A percentile compares a stretch with the other conserved stretches of the same genome.
These are phyloP conservation scores for Euphrasia confusa DNA, from an alignment of 257 asterid species.

Conservation along the genomic window DNA sequence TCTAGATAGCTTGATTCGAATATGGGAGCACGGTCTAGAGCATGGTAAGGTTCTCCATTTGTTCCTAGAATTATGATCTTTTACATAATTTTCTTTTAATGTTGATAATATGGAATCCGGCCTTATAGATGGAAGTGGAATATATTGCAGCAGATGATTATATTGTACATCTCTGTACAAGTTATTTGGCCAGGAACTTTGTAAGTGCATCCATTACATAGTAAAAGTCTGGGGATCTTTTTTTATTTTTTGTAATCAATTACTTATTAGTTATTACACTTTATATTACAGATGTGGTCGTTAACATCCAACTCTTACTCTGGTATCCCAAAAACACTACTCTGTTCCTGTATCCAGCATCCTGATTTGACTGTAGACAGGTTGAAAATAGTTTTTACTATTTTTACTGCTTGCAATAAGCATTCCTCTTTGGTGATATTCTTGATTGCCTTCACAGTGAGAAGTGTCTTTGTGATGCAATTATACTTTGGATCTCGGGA, in stretches of 20 bases:
- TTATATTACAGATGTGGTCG: conserved; percentile 66
- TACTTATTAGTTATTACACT: neutral
- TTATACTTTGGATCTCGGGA: conserved; percentile 59
- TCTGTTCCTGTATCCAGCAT: conserved; percentile 51
- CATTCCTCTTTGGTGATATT: conserved; percentile 21
- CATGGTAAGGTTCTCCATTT: conserved; percentile 45
- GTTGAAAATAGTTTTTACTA: conserved; percentile 29
- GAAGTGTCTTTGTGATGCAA: conserved; percentile 61
- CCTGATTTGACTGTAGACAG: conserved; percentile 73
- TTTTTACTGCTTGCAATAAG: conserved; percentile 8
- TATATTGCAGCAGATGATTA: conserved; percentile 72
- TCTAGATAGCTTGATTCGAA: conserved; percentile 45
- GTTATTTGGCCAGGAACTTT: conserved; percentile 74
- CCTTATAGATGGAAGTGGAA: conserved; percentile 68
- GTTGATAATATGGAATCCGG: conserved; percentile 30
- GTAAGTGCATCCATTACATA: conserved; percentile 46
- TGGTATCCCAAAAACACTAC: conserved; percentile 47
- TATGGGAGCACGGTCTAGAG: conserved; percentile 67
- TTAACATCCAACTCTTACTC: conserved; percentile 44
- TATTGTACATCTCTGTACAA: conserved; percentile 46
- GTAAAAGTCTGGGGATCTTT: neutral
- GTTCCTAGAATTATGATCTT: conserved; percentile 13
- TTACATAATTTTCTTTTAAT: conserved; percentile 22
- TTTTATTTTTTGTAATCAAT: neutral
- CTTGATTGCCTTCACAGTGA: conserved; percentile 49